phyloP scores from a whole-genome alignment of 169 alveolate genomes.

The Plasmodium vivax region DNA sequence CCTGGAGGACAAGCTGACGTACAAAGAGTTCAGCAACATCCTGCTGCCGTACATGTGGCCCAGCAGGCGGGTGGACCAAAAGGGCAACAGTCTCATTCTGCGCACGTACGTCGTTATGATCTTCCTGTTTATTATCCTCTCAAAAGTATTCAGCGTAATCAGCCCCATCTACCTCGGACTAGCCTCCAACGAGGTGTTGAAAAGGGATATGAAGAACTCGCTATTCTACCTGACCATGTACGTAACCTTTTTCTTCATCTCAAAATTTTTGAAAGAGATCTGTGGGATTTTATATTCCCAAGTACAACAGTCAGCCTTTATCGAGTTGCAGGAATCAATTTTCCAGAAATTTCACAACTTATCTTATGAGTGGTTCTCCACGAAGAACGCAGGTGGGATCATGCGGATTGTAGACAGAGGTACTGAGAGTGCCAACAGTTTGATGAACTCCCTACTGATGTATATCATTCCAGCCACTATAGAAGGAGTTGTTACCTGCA shows the following conservation, averaged over 20 bases:
- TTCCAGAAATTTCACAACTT: slow-evolving; percentile 54
- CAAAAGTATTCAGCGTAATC: slow-evolving; percentile 72
- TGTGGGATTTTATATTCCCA: slow-evolving; percentile 64
- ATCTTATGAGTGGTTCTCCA: slow-evolving; percentile 71
- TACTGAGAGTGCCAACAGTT: slow-evolving; percentile 55
- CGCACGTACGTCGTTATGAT: slow-evolving; percentile 48
- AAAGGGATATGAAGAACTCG: slow-evolving; percentile 12
- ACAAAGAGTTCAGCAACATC: slow-evolving; percentile 27
- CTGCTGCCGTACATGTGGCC: slow-evolving; percentile 61
- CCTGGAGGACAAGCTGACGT: slow-evolving; percentile 41
- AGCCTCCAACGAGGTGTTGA: slow-evolving; percentile 70
- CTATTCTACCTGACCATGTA: slow-evolving; percentile 16
- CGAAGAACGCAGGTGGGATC: slow-evolving; percentile 59
- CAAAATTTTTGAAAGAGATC: slow-evolving; percentile 50
- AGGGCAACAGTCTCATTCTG: slow-evolving; percentile 58
- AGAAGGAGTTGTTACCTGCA: slow-evolving; percentile 63
- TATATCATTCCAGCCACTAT: slow-evolving; percentile 69
- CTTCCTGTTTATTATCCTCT: slow-evolving; percentile 45
- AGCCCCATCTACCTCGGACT: slow-evolving; percentile 73
- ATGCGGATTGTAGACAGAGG: slow-evolving; percentile 73
- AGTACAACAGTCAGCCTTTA: slow-evolving; percentile 65
- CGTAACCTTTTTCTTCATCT: slow-evolving; percentile 23
- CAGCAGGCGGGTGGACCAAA: slow-evolving; percentile 56
- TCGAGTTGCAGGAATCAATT: slow-evolving; percentile 50
- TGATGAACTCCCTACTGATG: slow-evolving; percentile 52